Base-by-base conservation (phyloP, 2,329 filamentous ascomycete species). In the Pseudogymnoascus pannorum region DNA sequence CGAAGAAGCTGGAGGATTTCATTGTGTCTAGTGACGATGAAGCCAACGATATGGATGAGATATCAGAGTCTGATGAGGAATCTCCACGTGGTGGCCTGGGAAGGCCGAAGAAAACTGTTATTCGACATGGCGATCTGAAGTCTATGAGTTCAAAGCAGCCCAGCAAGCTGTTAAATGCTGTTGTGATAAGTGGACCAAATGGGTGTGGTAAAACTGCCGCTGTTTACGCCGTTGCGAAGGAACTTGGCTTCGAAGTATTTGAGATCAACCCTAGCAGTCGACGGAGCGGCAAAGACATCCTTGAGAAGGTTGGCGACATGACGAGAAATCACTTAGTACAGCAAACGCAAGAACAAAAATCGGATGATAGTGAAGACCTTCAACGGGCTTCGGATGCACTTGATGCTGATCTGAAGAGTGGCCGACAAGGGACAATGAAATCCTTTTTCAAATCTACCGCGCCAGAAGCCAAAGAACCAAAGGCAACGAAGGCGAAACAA, bases 231-330 rank as follows among this genome's bases (percentile, higher is more conserved):
- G 88, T 92, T 42, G 93, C 94, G 4, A 93, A 90, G 69, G 93
- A 99, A 74, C 80, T 97, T 14, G 91, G 84, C 1, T 97, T 95
- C 70, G 92, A 96, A 69, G 83, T 99, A 1, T 99, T 99, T 67
- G 94, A 99, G 74, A 92, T 99, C 71, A 95, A 96, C 69, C 78
- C 93, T 0, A 85, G 91, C 63, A 91, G 85, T 66, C 86, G 92
- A 58, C 82, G 94, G 64, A 96, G 85, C 70, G 93, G 92, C 31
- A 94, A 88, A 72, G 94, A 99, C 69, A 86, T 99, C 57, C 73
- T 96, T 33, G 94, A 99, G 69, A 90, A 84, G 67, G 91, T 99
- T 48, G 95, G 94, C 40, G 92, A 99, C 74, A 97, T 99, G 93
- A 94, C 92, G 3, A 87, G 87, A 64, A 97, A 99, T 68, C 94